These are phyloP conservation scores for Leccinum variicolor DNA, from an alignment of 768 basidiomycete genomes.

Conservation along the genomic window DNA sequence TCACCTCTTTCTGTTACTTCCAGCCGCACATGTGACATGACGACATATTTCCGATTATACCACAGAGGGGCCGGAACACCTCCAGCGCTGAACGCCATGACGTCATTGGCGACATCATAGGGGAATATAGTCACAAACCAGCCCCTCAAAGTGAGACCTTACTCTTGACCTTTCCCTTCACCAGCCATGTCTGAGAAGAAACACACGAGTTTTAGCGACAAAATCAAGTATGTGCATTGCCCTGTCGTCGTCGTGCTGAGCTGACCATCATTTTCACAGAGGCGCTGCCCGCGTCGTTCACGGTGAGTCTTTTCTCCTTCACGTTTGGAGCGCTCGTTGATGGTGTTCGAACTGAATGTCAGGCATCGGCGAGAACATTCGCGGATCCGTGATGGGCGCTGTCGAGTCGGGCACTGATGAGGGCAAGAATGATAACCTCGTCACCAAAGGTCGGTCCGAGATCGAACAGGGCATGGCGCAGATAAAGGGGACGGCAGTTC, in stretches of 20 bases:
- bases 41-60: constrained; percentile 9
- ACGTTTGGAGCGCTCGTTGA: constrained; percentile 1
- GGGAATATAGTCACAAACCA: background rate
- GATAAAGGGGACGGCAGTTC: constrained; percentile 17
- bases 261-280: constrained; percentile 14
- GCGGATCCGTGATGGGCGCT: constrained; percentile 41
- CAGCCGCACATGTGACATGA: constrained; percentile 19
- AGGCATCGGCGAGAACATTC: constrained; percentile 45
- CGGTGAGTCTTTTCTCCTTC: constrained; percentile 17
- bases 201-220: constrained; percentile 8
- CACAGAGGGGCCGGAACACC: constrained; percentile 3
- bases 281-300: constrained; percentile 37
- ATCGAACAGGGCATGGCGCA: constrained; percentile 37
- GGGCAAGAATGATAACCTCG: constrained; percentile 35
- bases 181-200: constrained; percentile 1
- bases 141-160: fast-evolving
- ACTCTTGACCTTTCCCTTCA: background rate
- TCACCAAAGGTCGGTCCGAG: constrained; percentile 37
- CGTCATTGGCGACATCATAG: constrained; percentile 11
- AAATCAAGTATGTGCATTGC: constrained; percentile 5
- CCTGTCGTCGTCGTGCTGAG: too few species aligned
- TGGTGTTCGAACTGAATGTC: background rate
- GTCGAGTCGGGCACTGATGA: constrained; percentile 33
- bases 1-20: background rate
- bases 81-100: constrained; percentile 8